Evolutionary conservation across 805 yeast genomes (phyloP), one percentile per base, ranked within the genome.

Genomic region (Hanseniaspora vineae): DNA sequence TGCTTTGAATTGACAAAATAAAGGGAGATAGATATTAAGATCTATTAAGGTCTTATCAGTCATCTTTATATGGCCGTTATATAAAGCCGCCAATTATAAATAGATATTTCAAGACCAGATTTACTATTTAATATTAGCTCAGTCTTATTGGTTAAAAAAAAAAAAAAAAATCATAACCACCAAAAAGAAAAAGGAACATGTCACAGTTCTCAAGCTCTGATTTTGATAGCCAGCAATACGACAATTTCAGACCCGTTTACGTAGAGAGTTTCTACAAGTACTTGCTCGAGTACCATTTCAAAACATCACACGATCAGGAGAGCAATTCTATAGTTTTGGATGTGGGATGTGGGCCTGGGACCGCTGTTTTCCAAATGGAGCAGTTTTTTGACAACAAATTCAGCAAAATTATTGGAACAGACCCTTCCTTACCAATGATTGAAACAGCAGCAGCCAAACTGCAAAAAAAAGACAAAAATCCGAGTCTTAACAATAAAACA

Each of bases 331-430:
- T 67, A n/a, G 74, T 78, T 2, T 58, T 84, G 12, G 96, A 87
- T 63, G 65, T 81, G 3, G 95, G 92, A 0, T 81, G 88, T 61
- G 95, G 95, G 0, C 76, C 92, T 0, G 94, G 94, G 0, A 78
- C 78, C 51, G 90, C 81, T 1, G 73, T 89, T 0, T 68, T 72
- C 49, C 76, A 77, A 40, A 43, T 64, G 45, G 51, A 47, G 8
- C n/a, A 42, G 1, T 15, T 49, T 23, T 43, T 55, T 18, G 19
- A 47, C 3, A 43, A 49, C 23, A 54, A 62, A 45, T 78, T 80
- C 54, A 58, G 68, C n/a, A 52, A 62, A 17, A 76, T 78, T 1
- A 65, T 78, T 29, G 94, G 90, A 1, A 66, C 78, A 1, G 95
- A 84, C 58, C 66, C 75, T 2, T 78, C 86, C 0, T 58, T 58